Evolutionary conservation across 2,329 filamentous ascomycete genomes (phyloP).

Genomic region (Annulohypoxylon truncatum): DNA sequence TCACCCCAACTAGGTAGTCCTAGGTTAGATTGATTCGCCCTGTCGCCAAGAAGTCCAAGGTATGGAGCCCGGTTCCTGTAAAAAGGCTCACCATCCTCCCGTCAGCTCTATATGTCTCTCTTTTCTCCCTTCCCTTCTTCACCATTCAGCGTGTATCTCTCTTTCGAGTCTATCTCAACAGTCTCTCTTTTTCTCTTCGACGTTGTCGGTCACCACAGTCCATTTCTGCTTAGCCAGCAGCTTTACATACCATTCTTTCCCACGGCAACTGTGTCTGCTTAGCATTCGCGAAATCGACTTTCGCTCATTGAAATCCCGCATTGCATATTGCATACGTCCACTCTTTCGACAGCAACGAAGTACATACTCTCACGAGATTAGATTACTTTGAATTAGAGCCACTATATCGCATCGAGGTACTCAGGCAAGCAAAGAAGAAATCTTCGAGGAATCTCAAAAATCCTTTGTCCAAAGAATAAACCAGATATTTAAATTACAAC

Average conservation of each 20-base stretch:
- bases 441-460: slow-evolving; percentile 32
- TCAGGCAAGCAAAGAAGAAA: slow-evolving; percentile 24
- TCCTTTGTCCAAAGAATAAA: slow-evolving; percentile 34
- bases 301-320: slow-evolving; percentile 48
- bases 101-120: slow-evolving; percentile 38
- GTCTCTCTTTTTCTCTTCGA: slow-evolving; percentile 51
- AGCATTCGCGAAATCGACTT: slow-evolving; percentile 52
- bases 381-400: slow-evolving; percentile 34
- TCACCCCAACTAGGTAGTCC: slow-evolving; percentile 25
- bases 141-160: slow-evolving; percentile 46
- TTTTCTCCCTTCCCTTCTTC: slow-evolving; percentile 40
- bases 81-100: slow-evolving; percentile 43
- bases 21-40: slow-evolving; percentile 21
- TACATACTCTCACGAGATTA: slow-evolving; percentile 47
- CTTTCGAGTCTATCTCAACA: slow-evolving; percentile 49
- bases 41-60: slow-evolving; percentile 10
- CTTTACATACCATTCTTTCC: slow-evolving; percentile 41
- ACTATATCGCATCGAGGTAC: slow-evolving; percentile 29
- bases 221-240: slow-evolving; percentile 47
- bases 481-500: slow-evolving; percentile 22
- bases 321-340: slow-evolving; percentile 49
- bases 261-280: slow-evolving; percentile 48
- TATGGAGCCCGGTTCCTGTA: slow-evolving; percentile 36
- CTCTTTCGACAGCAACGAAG: slow-evolving; percentile 50
- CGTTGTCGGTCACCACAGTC: slow-evolving; percentile 46